phyloP scores from a whole-genome alignment of 2,329 filamentous ascomycete species.

The Aspergillus sp. region DNA sequence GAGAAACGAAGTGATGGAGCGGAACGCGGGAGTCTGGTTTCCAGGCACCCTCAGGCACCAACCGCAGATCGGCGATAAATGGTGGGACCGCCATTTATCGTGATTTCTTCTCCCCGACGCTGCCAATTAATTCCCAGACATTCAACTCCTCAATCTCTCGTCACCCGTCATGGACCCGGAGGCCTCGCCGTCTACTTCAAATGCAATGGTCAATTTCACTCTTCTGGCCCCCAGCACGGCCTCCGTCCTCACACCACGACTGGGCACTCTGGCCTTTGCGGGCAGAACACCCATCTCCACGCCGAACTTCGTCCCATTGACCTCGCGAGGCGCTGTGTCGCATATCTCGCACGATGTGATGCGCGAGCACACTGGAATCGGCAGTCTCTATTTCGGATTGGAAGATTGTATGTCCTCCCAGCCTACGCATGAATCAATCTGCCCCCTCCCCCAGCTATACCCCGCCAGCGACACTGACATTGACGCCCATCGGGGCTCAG shows the following conservation, averaged over 20 bases:
- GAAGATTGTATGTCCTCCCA: slow-evolving; percentile 75
- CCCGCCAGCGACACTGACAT: slow-evolving; percentile 22
- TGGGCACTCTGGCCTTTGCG: slow-evolving; percentile 65
- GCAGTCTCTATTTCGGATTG: slow-evolving; percentile 73
- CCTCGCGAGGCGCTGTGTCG: slow-evolving; percentile 79
- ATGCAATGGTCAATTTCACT: slow-evolving; percentile 39
- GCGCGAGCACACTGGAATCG: slow-evolving; percentile 60
- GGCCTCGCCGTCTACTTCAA: slow-evolving; percentile 14
- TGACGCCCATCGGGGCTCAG: slow-evolving; percentile 32
- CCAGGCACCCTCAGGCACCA: background rate
- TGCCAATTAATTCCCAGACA: slow-evolving; percentile 1
- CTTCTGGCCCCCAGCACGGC: slow-evolving; percentile 29
- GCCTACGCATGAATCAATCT: too few relatives aligned
- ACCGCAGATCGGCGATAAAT: background rate
- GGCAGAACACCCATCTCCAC: slow-evolving; percentile 69
- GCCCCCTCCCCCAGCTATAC: background rate
- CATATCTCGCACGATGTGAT: slow-evolving; percentile 87
- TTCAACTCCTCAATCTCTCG: background rate
- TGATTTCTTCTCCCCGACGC: slow-evolving; percentile 18
- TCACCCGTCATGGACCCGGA: slow-evolving; percentile 27
- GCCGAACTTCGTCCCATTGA: slow-evolving; percentile 75
- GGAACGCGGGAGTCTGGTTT: too few relatives aligned
- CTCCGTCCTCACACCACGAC: slow-evolving; percentile 52
- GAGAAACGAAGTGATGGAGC: too few relatives aligned
- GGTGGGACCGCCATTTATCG: background rate